Evolutionary conservation across 169 alveolate genomes (phyloP), one percentile per base, ranked within the genome.

Genomic region (Cryptosporidium parvum): DNA sequence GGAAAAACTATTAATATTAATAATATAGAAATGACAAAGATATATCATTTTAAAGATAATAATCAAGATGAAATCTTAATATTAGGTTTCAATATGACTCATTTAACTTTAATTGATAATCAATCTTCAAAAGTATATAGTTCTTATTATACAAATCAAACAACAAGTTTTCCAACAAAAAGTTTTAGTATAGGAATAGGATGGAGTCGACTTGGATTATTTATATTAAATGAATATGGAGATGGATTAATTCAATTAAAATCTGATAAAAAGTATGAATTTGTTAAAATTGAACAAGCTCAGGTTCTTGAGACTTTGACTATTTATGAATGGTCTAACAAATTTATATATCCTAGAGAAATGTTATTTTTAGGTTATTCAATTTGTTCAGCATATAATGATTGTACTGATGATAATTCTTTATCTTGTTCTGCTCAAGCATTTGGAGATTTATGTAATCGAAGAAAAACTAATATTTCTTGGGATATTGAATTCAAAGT

Each of bases 101-200:
- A 59, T 73, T n/a, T 33, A 35, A 7, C 12, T 65, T 3, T 21
- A 71, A 71, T 7, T 53, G 35, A 31, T 31, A 0, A 65, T 33
- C 23, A 56, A 35, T 59, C 23, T 35, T 12, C 59, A 53, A 14
- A 48, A 56, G 4, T 37, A 73, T 39, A 23, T 23, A 23, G 37
- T 72, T 56, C 86, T 72, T n/a, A 56, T n/a, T 29, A 73, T 33
- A 65, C 72, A 2, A 65, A 65, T n/a, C 86, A 52, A 73, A 73
- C 23, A 37, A 29, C 23, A 18, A 51, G 9, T 52, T 65, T 29
- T 4, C 72, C 14, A 33, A 65, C 21, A 23, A 65, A 33, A 33
- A 8, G 33, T 37, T 3, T 65, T n/a, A 52, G 33, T 12, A n/a
- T 65, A 0, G 14, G 33, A n/a, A 65, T 65, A 12, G 72, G 72